A percentile compares a stretch with the other conserved stretches of the same genome.
phyloP scores from a whole-genome alignment of 73 alveolate species.

The Durusdinium trenchii region DNA sequence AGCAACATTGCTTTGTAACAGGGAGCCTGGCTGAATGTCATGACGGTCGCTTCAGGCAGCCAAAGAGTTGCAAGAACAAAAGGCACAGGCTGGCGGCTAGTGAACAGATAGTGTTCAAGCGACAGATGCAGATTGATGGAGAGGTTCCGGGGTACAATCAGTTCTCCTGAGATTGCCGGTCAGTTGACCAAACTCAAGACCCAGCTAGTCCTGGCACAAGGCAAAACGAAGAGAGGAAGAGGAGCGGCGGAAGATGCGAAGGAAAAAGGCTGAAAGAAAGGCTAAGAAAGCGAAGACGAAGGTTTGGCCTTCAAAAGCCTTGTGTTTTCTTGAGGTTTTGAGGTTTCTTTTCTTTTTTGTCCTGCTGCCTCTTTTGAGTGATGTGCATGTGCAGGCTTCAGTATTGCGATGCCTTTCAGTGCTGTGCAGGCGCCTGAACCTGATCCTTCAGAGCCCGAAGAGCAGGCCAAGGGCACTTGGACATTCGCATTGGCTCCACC shows the following conservation, averaged over 20 bases:
- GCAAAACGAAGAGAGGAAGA: neutral
- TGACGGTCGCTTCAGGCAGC: too few species aligned
- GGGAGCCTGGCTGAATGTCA: too few species aligned
- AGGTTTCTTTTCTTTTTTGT: neutral
- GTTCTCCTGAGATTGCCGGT: too few species aligned
- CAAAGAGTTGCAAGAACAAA: constrained; percentile 41
- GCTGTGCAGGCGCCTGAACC: too few species aligned
- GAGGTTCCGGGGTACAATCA: too few species aligned
- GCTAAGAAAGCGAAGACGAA: constrained; percentile 29
- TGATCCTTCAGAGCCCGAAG: too few species aligned
- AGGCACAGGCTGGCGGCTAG: neutral
- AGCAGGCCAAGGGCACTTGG: too few species aligned
- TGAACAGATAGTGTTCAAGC: neutral
- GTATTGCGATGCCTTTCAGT: too few species aligned
- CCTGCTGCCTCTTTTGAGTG: too few species aligned
- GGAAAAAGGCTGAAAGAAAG: neutral
- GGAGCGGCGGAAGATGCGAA: constrained; percentile 17
- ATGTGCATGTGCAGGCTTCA: too few species aligned
- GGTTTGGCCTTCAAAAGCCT: neutral
- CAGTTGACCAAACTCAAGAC: neutral
- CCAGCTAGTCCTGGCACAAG: neutral
- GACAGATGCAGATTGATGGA: neutral
- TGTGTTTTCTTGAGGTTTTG: neutral
- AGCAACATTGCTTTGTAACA: neutral
- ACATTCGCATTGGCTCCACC: too few species aligned